Evolutionary conservation across 129 eudicot species (phyloP).

Genomic region (Apium graveolens): DNA sequence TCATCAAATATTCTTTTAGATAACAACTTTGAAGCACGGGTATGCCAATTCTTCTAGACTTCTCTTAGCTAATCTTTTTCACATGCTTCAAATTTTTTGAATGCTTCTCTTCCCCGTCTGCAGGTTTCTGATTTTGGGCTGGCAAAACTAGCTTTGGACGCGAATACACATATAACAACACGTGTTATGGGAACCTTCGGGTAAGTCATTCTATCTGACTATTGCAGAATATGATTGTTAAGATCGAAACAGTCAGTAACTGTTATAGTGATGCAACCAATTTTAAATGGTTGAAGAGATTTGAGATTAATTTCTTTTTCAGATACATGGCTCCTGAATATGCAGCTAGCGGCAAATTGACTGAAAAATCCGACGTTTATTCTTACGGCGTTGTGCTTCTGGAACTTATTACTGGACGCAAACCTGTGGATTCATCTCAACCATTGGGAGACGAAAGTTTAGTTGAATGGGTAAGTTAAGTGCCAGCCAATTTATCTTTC

Average conservation of each 20-base stretch:
- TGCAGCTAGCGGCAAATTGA: conserved; percentile 23
- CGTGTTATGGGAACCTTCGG: conserved; percentile 89
- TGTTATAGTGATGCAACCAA: neutral
- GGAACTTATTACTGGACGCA: conserved; percentile 38
- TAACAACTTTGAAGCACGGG: conserved; percentile 58
- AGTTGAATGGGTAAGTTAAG: conserved; percentile 32
- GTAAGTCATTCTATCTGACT: conserved; percentile 20
- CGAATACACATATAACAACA: conserved; percentile 58
- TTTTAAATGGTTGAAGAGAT: neutral
- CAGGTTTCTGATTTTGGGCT: conserved; percentile 93
- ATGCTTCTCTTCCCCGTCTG: neutral
- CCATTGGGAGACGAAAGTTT: conserved; percentile 30
- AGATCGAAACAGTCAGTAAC: neutral
- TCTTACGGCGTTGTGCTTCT: conserved; percentile 45
- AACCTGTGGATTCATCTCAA: conserved; percentile 31
- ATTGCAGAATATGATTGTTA: neutral
- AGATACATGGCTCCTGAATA: conserved; percentile 12
- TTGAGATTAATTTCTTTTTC: conserved; percentile 11
- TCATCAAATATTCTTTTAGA: conserved; percentile 64
- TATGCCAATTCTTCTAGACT: neutral
- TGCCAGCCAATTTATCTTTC: too few relatives aligned
- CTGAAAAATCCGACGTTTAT: conserved; percentile 40
- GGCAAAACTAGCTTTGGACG: conserved; percentile 60
- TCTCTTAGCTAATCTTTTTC: neutral
- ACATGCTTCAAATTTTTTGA: conserved; percentile 5